Conservation (phyloP, 768 basidiomycete species). For the Leucogyrophana mollusca region DNA sequence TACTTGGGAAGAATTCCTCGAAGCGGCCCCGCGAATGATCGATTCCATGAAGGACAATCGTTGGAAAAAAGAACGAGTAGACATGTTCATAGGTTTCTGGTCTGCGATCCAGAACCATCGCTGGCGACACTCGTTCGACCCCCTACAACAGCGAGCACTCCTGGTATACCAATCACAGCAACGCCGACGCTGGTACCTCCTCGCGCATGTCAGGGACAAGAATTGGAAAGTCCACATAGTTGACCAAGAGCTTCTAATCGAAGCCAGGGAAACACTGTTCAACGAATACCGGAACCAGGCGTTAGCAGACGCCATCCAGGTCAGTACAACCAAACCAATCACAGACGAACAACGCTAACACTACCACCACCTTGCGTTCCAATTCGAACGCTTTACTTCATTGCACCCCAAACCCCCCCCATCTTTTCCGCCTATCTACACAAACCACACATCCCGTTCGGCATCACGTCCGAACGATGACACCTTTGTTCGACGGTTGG, state of each 20-base stretch:
- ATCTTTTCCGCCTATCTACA: no score
- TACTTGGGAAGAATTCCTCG: slow-evolving; percentile 10
- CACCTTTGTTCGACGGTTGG: no score
- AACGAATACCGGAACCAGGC: not conserved
- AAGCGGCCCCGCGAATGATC: slow-evolving; percentile 10
- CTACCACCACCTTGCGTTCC: no score
- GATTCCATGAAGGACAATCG: slow-evolving; percentile 1
- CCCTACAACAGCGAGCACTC: slow-evolving; percentile 8
- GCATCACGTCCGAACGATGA: no score
- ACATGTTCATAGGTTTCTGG: slow-evolving; percentile 14
- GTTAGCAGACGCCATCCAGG: not conserved
- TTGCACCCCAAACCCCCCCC: no score
- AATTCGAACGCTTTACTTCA: no score
- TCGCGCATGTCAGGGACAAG: not conserved
- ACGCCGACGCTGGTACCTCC: slow-evolving; percentile 5
- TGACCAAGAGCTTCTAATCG: not conserved
- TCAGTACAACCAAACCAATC: not conserved
- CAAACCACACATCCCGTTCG: no score
- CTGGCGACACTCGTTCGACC: slow-evolving; percentile 3
- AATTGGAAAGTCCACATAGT: not conserved
- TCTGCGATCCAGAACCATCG: slow-evolving; percentile 4
- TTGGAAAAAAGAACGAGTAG: slow-evolving; percentile 5
- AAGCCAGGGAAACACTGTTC: not conserved
- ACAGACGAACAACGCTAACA: not conserved
- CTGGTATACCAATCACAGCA: slow-evolving; percentile 16